phyloP scores from a whole-genome alignment of 345 rosid species.

The Bruguiera sexangula region DNA sequence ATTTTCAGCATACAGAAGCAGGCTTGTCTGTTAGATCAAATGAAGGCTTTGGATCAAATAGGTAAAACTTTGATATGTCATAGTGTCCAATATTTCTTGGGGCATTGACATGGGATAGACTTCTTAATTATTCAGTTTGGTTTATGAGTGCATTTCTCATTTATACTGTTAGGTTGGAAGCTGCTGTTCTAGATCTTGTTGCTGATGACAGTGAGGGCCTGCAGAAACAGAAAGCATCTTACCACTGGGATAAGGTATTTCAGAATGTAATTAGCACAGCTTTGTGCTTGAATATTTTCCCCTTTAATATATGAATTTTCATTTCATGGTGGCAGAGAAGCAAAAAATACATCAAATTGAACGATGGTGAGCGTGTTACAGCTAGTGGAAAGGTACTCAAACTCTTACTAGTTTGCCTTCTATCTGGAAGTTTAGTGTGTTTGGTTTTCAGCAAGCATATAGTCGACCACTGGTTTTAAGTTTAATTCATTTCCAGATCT shows the following conservation, averaged over 20 bases:
- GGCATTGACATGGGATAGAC: slow-evolving; percentile 4
- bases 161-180: slow-evolving; percentile 55
- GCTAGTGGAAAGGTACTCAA: slow-evolving; percentile 91
- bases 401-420: background rate
- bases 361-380: slow-evolving; percentile 91
- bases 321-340: slow-evolving; percentile 57
- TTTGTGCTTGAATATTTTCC: background rate
- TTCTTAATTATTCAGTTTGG: background rate
- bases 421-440: background rate
- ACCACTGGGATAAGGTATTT: slow-evolving; percentile 96
- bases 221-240: slow-evolving; percentile 67
- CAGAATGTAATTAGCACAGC: background rate
- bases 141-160: background rate
- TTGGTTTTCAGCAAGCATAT: background rate
- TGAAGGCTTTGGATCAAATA: slow-evolving; percentile 78
- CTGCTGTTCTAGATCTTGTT: slow-evolving; percentile 90
- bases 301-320: slow-evolving; percentile 8
- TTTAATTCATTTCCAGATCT: no score
- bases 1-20: slow-evolving; percentile 69
- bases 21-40: slow-evolving; percentile 73
- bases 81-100: slow-evolving; percentile 8
- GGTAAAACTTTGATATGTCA: slow-evolving; percentile 36
- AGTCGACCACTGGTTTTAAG: no score
- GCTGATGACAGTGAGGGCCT: slow-evolving; percentile 82
- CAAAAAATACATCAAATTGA: slow-evolving; percentile 90